These are phyloP conservation scores for Naganishia vaughanmartiniae DNA, from an alignment of 768 basidiomycete species.

Conservation along the genomic window DNA sequence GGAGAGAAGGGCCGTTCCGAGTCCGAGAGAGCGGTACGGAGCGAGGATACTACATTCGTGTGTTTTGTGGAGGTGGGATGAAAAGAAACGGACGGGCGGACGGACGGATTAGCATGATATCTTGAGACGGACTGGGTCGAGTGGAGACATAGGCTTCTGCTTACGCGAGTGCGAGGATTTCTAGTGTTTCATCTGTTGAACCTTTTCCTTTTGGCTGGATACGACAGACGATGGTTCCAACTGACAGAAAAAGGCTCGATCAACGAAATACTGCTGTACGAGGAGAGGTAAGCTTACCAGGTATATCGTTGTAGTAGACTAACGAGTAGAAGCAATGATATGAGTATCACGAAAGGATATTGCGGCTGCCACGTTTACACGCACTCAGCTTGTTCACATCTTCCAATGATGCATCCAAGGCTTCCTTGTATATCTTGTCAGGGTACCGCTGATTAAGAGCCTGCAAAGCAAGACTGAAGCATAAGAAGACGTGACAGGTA, in stretches of 20 bases:
- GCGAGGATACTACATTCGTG: slow-evolving; percentile 42
- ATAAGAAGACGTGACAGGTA: not conserved
- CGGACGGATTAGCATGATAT: too few species aligned
- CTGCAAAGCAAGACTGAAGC: not conserved
- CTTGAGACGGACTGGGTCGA: not conserved
- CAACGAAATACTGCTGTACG: not conserved
- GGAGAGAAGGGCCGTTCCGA: slow-evolving; percentile 45
- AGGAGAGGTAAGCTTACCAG: slow-evolving; percentile 23
- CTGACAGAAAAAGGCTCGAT: slow-evolving; percentile 11
- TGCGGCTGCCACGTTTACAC: slow-evolving; percentile 5
- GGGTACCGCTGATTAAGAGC: slow-evolving; percentile 36
- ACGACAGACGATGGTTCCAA: slow-evolving; percentile 47
- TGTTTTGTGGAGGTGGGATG: too few species aligned
- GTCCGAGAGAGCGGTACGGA: slow-evolving; percentile 46
- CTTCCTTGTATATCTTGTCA: slow-evolving; percentile 50
- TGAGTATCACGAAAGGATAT: not conserved
- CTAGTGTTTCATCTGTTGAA: slow-evolving; percentile 39
- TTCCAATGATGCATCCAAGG: slow-evolving; percentile 42
- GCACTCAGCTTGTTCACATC: slow-evolving; percentile 51
- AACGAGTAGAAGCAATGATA: not conserved
- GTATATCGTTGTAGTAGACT: slow-evolving; percentile 52
- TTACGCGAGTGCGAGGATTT: slow-evolving; percentile 49
- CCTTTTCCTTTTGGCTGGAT: slow-evolving; percentile 36
- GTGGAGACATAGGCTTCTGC: slow-evolving; percentile 15
- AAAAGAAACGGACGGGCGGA: too few species aligned